Evolutionary conservation across 75 land plant species (phyloP), one percentile per base, ranked within the genome.

Genomic region (Pinus albicaulis): DNA sequence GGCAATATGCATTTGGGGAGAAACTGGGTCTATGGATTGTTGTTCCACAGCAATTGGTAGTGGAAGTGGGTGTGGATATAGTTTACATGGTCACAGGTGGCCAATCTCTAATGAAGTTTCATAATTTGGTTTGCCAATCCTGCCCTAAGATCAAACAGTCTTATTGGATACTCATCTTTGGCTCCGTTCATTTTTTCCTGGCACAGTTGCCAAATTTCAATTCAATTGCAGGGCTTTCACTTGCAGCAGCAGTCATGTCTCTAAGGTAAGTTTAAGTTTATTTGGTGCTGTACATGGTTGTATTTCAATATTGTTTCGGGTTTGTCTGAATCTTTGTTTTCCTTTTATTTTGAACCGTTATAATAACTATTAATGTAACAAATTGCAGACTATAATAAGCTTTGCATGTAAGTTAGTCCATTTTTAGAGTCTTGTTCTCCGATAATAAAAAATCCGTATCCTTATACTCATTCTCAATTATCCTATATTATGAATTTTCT

Each of bases 21-120:
- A 86, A 85, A 70, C 89, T 92, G 2, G 98, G 98, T 25, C 80
- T 88, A 1, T 94, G 98, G 98, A 83, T 94, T 26, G 95, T 94
- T 38, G 87, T 94, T 0, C 98, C 98, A 38, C 98, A 94, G 60
- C 98, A 94, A 64, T 85, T 94, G 28, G 84, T 92, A 17, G 98
- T 94, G 2, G 89, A 94, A 76, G 85, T 94, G 31, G 92, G 97
- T 11, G 92, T 91, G 55, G 81, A 92, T 76, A 92, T 94, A 26
- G 97, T 94, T 19, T 94, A 92, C 85, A 94, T 94, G 95, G 95
- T 94, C 56, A 94, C 95, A 3, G 98, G 98, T 7, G 95, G 93
- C 19, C 78, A 80, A 59, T 94, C 95, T 22, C 76, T 92, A 1
- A 81, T 82, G 84, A 79, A 82, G 57, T 94, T 94, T 80, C 80